Conservation (phyloP, 2,329 filamentous ascomycete species). For the Pyricularia grisea region DNA sequence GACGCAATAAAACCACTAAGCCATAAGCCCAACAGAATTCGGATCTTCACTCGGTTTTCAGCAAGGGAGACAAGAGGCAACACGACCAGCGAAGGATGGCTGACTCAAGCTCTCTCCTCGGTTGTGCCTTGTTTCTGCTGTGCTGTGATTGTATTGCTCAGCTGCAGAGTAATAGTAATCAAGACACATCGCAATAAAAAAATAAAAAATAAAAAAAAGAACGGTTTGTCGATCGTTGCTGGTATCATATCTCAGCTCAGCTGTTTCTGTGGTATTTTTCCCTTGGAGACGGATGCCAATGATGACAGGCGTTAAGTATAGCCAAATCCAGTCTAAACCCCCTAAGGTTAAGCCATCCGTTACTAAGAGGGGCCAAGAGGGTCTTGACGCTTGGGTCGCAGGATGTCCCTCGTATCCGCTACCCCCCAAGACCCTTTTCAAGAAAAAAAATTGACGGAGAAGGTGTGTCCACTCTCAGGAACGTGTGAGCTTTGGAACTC, state of each 20-base stretch:
- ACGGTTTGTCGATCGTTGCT: background rate
- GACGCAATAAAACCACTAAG: background rate
- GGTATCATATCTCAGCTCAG: background rate
- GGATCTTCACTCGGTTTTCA: background rate
- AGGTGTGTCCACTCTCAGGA: background rate
- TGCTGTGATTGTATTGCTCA: background rate
- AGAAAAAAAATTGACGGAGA: background rate
- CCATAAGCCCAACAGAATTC: background rate
- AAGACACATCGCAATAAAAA: background rate
- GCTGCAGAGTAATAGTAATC: background rate
- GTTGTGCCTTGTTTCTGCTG: background rate
- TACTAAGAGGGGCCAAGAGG: background rate
- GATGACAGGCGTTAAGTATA: background rate
- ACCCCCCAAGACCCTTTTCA: background rate
- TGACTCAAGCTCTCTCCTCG: background rate
- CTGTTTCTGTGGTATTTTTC: background rate
- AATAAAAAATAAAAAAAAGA: too few relatives aligned
- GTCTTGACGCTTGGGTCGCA: background rate
- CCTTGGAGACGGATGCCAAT: background rate
- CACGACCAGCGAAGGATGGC: background rate
- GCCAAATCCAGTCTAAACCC: background rate
- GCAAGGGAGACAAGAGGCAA: background rate
- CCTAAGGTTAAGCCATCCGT: background rate
- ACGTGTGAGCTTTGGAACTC: background rate
- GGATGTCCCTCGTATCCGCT: background rate